Evolutionary conservation across 176 grass and related monocot species (phyloP), one percentile per base, ranked within the genome.

Genomic region (Canna indica): DNA sequence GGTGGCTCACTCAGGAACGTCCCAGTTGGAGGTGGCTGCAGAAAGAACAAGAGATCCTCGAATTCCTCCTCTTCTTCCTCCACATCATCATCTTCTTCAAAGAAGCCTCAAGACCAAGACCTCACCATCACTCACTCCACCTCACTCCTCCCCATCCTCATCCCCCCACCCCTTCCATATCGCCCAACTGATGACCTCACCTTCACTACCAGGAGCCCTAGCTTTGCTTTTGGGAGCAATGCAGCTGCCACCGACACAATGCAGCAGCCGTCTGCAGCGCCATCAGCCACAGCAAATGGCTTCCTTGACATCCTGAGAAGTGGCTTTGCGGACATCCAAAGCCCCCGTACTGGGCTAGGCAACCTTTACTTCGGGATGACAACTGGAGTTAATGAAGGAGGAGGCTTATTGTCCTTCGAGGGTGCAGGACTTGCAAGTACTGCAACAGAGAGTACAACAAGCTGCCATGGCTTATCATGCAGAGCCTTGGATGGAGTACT

Each of bases 1-100:
- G 75, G 75, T 1, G 75, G 75, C 15, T 77, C 75, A 17, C 75
- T 77, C 10, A 68, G 75, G 16, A 77, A 77, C 42, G 75, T 77
- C 16, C 75, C 75, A 29, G 64, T 77, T 12, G 65, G 75, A 44
- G 75, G 75, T 59, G 75, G 75, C 22, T 77, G 75, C 64, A 29
- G 75, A 36, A 77, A 77, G 75, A 77, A 62, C 38, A 75, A 75
- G 41, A 47, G 12, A 56, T 22, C 73, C 26, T 63, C 73, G 16
- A n/a, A 32, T n/a, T 73, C 73, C 17, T 63, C 73, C n/a, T 58
- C 48, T 9, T 34, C 70, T n/a, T 59, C 70, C 10, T 3, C 45
- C 17, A 44, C 41, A 5, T 10, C 41, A 5, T 44, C 41, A 10
- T n/a, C 50, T 20, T n/a, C 50, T 0, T 54, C 50, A n/a, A 54